Evolutionary conservation across 1,284 basidiomycete genomes (phyloP).

Genomic region (Ustilago loliicola): DNA sequence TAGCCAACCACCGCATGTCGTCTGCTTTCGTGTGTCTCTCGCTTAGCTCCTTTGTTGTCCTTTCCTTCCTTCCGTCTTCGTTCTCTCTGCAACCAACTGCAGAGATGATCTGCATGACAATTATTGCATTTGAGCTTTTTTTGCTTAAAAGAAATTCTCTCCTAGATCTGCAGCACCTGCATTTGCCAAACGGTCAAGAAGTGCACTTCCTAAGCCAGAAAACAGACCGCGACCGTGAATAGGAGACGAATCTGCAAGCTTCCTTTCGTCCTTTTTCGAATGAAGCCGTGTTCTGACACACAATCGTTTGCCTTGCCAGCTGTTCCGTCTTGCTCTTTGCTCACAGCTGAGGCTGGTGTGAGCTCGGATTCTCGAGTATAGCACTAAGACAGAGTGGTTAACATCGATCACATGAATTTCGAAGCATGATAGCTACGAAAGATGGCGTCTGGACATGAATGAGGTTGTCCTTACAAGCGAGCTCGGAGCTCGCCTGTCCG

Average conservation of each 20-base stretch:
- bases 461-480: background rate
- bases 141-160: background rate
- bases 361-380: background rate
- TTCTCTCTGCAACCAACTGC: too few relatives aligned
- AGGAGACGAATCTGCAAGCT: too few relatives aligned
- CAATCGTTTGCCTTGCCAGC: background rate
- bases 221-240: background rate
- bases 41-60: background rate
- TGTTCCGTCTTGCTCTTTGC: background rate
- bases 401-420: background rate
- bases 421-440: background rate
- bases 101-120: background rate
- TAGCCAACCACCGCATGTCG: background rate
- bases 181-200: background rate
- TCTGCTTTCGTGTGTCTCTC: background rate
- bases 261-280: background rate
- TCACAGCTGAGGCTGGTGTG: background rate
- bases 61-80: background rate
- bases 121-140: background rate
- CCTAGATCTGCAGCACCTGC: conserved; percentile 1
- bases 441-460: background rate
- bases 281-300: background rate
- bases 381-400: background rate
- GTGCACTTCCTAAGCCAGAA: background rate
- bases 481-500: conserved; percentile 12